Evolutionary conservation across 345 rosid species (phyloP), one percentile per base, ranked within the genome.

Genomic region (Capsella bursapastoris): DNA sequence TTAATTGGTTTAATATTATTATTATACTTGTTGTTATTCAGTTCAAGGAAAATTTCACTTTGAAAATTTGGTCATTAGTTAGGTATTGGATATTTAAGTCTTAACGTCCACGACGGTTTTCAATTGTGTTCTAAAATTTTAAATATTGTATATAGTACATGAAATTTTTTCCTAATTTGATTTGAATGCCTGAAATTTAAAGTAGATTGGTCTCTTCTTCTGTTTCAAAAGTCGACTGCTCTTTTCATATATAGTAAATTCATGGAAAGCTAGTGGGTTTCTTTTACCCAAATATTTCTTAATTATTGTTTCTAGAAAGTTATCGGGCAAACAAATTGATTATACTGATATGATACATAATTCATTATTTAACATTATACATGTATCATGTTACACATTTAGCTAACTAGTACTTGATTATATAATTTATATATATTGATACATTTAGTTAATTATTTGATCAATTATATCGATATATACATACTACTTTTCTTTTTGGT

Each of bases 61-160:
- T 68, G 58, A 69, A 35, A 45, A n/a, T 55, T 27, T 37, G 52
- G 79, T 69, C 59, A 68, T 61, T 63, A 55, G 75, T 76, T 76
- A 59, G 70, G 75, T 76, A 44, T 13, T 62, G 35, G 59, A 68
- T 69, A 69, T 69, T 37, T 52, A 62, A 55, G 79, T 62, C 70
- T 76, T 69, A 55, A 48, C 74, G 51, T 62, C 70, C 74, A 76
- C 75, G 63, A 37, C 44, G 8, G 51, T 62, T 22, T 47, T 76
- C 50, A 41, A 22, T n/a, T 51, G 44, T 58, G 18, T 13, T 52
- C 25, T 11, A 29, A 65, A 55, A 65, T n/a, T 55, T 15, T 64
- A 43, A 60, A 53, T 15, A 18, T 57, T 63, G 41, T 40, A 18
- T 40, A 18, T 50, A 37, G 28, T 52, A 31, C 44, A 63, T 31